These are phyloP conservation scores for Niebla homalea DNA, from an alignment of 495 filamentous ascomycete genomes.

Conservation along the genomic window DNA sequence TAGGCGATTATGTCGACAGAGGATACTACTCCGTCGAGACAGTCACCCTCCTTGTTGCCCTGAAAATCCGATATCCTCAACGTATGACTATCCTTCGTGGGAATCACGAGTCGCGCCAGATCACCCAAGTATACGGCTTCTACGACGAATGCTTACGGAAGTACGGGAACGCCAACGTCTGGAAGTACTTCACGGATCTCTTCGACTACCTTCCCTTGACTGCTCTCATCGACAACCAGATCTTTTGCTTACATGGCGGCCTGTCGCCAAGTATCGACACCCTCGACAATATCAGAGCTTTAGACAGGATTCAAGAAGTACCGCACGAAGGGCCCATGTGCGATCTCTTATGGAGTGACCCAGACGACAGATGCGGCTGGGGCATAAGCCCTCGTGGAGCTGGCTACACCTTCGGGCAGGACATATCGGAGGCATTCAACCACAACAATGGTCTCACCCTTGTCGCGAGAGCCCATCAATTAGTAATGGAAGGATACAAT, in stretches of 20 bases:
- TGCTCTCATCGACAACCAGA: constrained; percentile 98
- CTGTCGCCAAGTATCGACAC: constrained; percentile 95
- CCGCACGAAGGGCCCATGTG: constrained; percentile 99
- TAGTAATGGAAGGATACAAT: constrained; percentile 98
- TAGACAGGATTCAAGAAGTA: constrained; percentile 96
- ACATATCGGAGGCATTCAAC: constrained; percentile 95
- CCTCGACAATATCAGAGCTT: constrained; percentile 89
- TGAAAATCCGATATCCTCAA: constrained; percentile 92
- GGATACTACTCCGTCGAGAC: constrained; percentile 97
- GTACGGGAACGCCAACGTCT: constrained; percentile 97
- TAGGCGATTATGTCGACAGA: constrained; percentile 92
- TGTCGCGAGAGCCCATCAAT: constrained; percentile 88
- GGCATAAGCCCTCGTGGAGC: constrained; percentile 87
- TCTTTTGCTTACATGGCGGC: constrained; percentile 97
- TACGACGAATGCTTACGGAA: constrained; percentile 96
- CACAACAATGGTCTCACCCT: constrained; percentile 80
- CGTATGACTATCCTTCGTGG: constrained; percentile 94
- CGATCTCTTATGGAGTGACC: constrained; percentile 94
- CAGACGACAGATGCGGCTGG: constrained; percentile 97
- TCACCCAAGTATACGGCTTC: constrained; percentile 95
- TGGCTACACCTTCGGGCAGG: constrained; percentile 92
- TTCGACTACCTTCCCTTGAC: constrained; percentile 98
- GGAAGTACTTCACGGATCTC: constrained; percentile 98
- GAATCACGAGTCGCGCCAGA: constrained; percentile 95
- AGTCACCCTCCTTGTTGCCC: constrained; percentile 80